Percentiles rank a stretch among this genome's conserved stretches.
phyloP scores from a whole-genome alignment of 2,329 filamentous ascomycete species.

The Beauveria rudraprayagi region DNA sequence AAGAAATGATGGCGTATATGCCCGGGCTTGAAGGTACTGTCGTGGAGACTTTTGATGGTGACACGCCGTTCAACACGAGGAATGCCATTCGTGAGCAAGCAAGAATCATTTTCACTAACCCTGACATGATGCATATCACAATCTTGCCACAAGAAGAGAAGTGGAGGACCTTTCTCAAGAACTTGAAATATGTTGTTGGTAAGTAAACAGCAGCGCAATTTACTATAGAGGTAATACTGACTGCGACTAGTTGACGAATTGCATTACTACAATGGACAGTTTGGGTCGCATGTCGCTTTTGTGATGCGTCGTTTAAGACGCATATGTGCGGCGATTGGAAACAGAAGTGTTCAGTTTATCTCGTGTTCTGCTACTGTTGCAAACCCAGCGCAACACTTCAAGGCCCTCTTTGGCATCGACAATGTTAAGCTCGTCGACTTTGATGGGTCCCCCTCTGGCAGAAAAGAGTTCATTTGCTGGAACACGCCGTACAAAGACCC shows the following conservation, averaged over 20 bases:
- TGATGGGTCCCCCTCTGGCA: conserved; percentile 81
- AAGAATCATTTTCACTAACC: conserved; percentile 92
- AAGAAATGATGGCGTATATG: conserved; percentile 77
- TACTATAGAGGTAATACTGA: not conserved
- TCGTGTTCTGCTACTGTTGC: conserved; percentile 95
- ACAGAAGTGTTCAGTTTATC: conserved; percentile 77
- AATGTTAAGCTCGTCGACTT: conserved; percentile 77
- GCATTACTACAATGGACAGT: conserved; percentile 92
- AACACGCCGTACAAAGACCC: conserved; percentile 94
- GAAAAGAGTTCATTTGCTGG: conserved; percentile 96
- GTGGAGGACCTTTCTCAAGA: conserved; percentile 83
- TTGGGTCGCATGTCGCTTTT: conserved; percentile 88
- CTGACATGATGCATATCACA: conserved; percentile 93
- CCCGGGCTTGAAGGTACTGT: conserved; percentile 64
- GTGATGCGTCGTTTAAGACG: conserved; percentile 86
- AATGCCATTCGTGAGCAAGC: conserved; percentile 79
- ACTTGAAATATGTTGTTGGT: conserved; percentile 80
- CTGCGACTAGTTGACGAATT: conserved; percentile 60
- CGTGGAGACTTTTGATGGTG: conserved; percentile 93
- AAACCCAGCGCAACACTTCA: conserved; percentile 87
- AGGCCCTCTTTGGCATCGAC: conserved; percentile 83
- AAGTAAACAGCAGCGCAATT: conserved; percentile 17
- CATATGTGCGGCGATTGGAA: conserved; percentile 85
- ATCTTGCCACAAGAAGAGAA: conserved; percentile 85
- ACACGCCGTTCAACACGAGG: conserved; percentile 75